Percentiles rank a stretch among this genome's conserved stretches.
These are phyloP conservation scores for Carex myosuroides DNA, from an alignment of 176 grass and related monocot species.

Conservation along the genomic window DNA sequence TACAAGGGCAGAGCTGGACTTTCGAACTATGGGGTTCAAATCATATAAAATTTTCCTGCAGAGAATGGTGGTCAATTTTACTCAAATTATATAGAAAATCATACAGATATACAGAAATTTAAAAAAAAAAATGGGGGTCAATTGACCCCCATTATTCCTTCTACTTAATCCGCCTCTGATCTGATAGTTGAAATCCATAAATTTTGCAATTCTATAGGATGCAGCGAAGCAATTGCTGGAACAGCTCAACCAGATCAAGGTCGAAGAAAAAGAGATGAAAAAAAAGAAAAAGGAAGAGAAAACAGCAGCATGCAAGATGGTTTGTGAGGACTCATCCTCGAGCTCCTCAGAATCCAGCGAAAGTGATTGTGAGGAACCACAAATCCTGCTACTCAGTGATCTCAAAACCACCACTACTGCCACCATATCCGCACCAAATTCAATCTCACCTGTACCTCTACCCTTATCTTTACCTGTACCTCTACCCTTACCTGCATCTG, in stretches of 20 bases:
- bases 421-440: neutral
- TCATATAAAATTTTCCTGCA: too few species aligned
- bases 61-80: too few species aligned
- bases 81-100: too few species aligned
- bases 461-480: neutral
- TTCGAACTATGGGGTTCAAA: too few species aligned
- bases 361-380: constrained; percentile 31
- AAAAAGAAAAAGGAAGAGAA: constrained; percentile 48
- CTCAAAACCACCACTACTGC: neutral
- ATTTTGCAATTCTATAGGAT: constrained; percentile 31
- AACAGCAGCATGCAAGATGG: constrained; percentile 19
- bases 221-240: constrained; percentile 48
- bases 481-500: constrained; percentile 24
- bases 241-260: constrained; percentile 47
- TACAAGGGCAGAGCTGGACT: too few species aligned
- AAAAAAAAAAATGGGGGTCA: too few species aligned
- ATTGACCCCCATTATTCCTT: too few species aligned
- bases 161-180: too few species aligned
- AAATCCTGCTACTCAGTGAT: neutral
- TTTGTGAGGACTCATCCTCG: constrained; percentile 23
- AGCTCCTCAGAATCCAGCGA: constrained; percentile 55
- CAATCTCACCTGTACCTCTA: neutral
- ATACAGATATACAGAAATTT: too few species aligned
- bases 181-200: neutral
- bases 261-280: constrained; percentile 32